A percentile compares a stretch with the other conserved stretches of the same genome.
phyloP scores from a whole-genome alignment of 352 stramenopile genomes.

The Thraustotheca clavata region DNA sequence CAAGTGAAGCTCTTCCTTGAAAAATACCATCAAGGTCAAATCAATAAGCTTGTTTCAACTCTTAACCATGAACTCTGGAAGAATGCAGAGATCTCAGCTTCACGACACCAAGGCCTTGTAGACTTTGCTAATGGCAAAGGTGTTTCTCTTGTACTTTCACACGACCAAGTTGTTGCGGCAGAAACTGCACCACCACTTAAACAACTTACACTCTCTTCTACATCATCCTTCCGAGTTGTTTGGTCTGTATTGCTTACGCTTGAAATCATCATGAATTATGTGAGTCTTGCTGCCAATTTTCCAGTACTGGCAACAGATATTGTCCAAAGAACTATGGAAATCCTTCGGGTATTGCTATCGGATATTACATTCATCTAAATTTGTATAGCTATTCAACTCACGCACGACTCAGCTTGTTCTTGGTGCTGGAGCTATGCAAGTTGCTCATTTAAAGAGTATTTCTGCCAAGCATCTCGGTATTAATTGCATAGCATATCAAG shows the following conservation, averaged over 20 bases:
- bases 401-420: conserved; percentile 94
- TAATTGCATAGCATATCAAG: background rate
- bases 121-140: conserved; percentile 88
- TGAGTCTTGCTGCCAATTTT: conserved; percentile 90
- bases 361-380: background rate
- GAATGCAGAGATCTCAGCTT: conserved; percentile 87
- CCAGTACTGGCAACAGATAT: conserved; percentile 91
- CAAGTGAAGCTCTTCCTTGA: conserved; percentile 95
- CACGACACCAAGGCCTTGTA: conserved; percentile 84
- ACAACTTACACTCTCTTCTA: conserved; percentile 1
- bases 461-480: conserved; percentile 91
- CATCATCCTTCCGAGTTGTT: conserved; percentile 88
- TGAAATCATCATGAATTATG: conserved; percentile 94
- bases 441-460: conserved; percentile 94
- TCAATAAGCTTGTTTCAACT: conserved; percentile 88
- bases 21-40: conserved; percentile 89
- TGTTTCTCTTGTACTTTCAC: conserved; percentile 58
- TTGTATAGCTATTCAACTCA: conserved; percentile 92
- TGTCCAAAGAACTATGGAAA: conserved; percentile 89
- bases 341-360: conserved; percentile 51
- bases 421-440: conserved; percentile 93
- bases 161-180: conserved; percentile 52
- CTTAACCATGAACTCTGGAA: conserved; percentile 94
- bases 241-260: conserved; percentile 94
- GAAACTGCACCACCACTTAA: conserved; percentile 65